These are phyloP conservation scores for Penicillium sp. DNA, from an alignment of 2,329 filamentous ascomycete genomes.

Conservation along the genomic window DNA sequence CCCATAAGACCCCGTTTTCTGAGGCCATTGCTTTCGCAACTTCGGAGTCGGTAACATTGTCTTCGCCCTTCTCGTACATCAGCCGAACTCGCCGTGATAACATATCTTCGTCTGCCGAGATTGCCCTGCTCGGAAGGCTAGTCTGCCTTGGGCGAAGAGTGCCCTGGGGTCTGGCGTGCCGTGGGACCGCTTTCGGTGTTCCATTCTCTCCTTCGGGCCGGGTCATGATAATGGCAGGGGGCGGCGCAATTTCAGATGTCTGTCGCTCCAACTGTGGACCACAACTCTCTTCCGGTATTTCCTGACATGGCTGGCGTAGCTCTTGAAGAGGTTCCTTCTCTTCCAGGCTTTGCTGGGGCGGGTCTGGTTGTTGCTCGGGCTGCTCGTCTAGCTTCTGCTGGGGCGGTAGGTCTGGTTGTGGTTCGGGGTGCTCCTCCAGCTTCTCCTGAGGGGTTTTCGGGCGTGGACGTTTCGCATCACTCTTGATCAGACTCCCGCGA, in stretches of 20 bases:
- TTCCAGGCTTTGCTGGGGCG: constrained; percentile 11
- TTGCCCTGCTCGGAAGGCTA: constrained; percentile 47
- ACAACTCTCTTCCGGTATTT: constrained; percentile 11
- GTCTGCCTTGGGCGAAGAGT: constrained; percentile 40
- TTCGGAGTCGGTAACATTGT: constrained; percentile 50
- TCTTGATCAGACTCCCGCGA: constrained; percentile 59
- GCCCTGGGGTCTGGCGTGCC: constrained; percentile 35
- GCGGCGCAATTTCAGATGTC: constrained; percentile 19
- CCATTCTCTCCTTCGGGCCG: constrained; percentile 20
- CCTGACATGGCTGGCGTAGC: constrained; percentile 4
- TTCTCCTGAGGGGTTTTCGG: constrained; percentile 30
- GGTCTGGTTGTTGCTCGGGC: constrained; percentile 2
- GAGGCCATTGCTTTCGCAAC: constrained; percentile 38
- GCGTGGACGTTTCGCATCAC: constrained; percentile 40
- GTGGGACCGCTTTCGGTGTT: constrained; percentile 26
- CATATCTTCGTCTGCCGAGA: constrained; percentile 65
- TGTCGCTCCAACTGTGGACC: constrained; percentile 5
- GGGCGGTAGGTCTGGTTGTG: constrained; percentile 4
- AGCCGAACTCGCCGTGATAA: constrained; percentile 62
- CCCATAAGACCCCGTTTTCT: constrained; percentile 44
- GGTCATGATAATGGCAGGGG: constrained; percentile 13
- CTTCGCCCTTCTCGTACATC: constrained; percentile 64
- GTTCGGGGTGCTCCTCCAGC: constrained; percentile 13
- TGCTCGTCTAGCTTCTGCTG: not conserved
- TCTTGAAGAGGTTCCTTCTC: constrained; percentile 5